Conservation (phyloP, 768 basidiomycete species). For the Auriculariales sp. region DNA sequence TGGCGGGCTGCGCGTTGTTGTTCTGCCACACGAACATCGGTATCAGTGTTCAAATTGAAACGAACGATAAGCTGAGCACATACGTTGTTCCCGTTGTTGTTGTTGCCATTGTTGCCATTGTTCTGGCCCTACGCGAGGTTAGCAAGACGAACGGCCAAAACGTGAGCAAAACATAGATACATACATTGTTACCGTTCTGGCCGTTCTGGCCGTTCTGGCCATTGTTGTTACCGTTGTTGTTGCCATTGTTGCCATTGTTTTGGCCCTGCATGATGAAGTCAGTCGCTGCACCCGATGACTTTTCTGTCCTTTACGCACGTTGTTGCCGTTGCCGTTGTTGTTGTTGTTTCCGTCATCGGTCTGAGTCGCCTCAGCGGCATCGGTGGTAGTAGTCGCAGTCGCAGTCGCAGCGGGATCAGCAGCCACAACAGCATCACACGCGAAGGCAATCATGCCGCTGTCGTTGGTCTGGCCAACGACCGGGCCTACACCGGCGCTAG, state of each 20-base stretch:
- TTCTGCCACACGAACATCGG: not conserved
- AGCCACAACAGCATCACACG: not conserved
- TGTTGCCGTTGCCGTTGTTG: too few relatives aligned
- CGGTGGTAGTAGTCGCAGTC: too few relatives aligned
- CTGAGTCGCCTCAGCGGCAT: too few relatives aligned
- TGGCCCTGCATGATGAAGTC: too few relatives aligned
- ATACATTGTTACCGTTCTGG: not conserved
- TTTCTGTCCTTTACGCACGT: too few relatives aligned
- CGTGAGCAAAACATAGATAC: not conserved
- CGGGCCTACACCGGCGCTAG: not conserved
- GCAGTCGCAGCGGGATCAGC: too few relatives aligned
- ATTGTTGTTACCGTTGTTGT: not conserved
- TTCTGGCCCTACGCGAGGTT: too few relatives aligned
- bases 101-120: not conserved
- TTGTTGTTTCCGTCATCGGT: too few relatives aligned
- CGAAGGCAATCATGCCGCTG: not conserved
- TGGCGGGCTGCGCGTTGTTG: not conserved
- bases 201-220: not conserved
- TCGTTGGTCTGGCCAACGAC: not conserved
- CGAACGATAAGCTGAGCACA: constrained; percentile 6
- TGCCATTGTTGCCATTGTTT: too few relatives aligned
- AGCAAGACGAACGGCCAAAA: too few relatives aligned
- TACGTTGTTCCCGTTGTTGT: not conserved
- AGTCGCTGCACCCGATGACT: too few relatives aligned
- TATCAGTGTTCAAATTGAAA: constrained; percentile 3